These are phyloP conservation scores for Colletotrichum liaoningense DNA, from an alignment of 2,329 filamentous ascomycete genomes.

Conservation along the genomic window DNA sequence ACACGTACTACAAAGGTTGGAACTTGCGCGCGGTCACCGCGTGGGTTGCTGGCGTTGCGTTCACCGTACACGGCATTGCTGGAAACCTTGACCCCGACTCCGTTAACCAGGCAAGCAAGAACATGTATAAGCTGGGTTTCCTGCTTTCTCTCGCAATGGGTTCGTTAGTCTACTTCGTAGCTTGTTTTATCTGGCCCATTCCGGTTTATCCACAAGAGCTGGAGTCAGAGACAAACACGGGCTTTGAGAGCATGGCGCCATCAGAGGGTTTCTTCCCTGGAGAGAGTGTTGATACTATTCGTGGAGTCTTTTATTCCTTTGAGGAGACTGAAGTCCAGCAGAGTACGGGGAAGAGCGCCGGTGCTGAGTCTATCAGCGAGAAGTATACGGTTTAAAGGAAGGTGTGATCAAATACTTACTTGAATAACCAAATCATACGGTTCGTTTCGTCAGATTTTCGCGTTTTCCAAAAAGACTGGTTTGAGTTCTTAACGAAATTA, in stretches of 20 bases:
- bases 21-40: slow-evolving; percentile 40
- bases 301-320: not conserved
- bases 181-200: slow-evolving; percentile 36
- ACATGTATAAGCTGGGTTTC: slow-evolving; percentile 44
- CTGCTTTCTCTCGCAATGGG: slow-evolving; percentile 42
- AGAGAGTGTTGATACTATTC: slow-evolving; percentile 31
- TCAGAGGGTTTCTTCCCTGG: slow-evolving; percentile 39
- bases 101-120: slow-evolving; percentile 38
- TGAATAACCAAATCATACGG: no score
- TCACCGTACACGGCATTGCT: slow-evolving; percentile 42
- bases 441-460: no score
- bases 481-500: no score
- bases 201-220: slow-evolving; percentile 37
- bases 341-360: not conserved
- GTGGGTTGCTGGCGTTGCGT: slow-evolving; percentile 37
- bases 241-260: slow-evolving; percentile 38
- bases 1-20: slow-evolving; percentile 45
- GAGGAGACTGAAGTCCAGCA: not conserved
- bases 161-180: slow-evolving; percentile 40
- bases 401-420: no score
- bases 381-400: not conserved
- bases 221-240: slow-evolving; percentile 20
- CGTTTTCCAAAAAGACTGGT: no score
- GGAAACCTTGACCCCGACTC: slow-evolving; percentile 38
- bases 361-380: not conserved